Evolutionary conservation across 805 yeast species (phyloP).

Genomic region (Starmera amethionina): DNA sequence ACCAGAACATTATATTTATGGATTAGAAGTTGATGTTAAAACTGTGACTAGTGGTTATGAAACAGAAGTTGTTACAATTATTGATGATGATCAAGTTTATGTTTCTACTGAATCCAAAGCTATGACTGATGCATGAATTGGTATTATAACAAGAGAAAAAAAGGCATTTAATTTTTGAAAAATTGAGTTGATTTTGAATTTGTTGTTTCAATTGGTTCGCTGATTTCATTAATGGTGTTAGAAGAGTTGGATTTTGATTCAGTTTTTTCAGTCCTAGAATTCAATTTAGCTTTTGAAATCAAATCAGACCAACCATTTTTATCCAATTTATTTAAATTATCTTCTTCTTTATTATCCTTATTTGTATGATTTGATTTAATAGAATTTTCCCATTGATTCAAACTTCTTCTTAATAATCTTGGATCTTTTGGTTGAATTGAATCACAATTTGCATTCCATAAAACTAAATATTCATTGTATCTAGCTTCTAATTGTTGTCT

Average conservation of each 20-base stretch:
- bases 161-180: too few species aligned
- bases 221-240: too few species aligned
- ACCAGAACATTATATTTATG: too few species aligned
- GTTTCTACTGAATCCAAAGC: background rate
- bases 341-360: background rate
- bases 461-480: conserved; percentile 64
- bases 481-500: conserved; percentile 56
- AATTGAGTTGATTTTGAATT: background rate
- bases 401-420: conserved; percentile 40
- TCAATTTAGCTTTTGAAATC: conserved; percentile 8
- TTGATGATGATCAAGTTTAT: background rate
- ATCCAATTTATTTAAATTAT: conserved; percentile 3
- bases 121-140: too few species aligned
- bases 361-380: conserved; percentile 5
- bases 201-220: background rate
- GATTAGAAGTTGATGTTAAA: too few species aligned
- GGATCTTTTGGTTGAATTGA: conserved; percentile 54
- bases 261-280: too few species aligned
- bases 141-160: too few species aligned
- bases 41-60: too few species aligned
- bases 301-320: conserved; percentile 13
- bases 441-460: conserved; percentile 79
- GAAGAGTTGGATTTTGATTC: too few species aligned
- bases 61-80: background rate
- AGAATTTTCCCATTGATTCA: conserved; percentile 58